Conservation (phyloP, 129 eudicot species). For the Oenanthe sinensis region DNA sequence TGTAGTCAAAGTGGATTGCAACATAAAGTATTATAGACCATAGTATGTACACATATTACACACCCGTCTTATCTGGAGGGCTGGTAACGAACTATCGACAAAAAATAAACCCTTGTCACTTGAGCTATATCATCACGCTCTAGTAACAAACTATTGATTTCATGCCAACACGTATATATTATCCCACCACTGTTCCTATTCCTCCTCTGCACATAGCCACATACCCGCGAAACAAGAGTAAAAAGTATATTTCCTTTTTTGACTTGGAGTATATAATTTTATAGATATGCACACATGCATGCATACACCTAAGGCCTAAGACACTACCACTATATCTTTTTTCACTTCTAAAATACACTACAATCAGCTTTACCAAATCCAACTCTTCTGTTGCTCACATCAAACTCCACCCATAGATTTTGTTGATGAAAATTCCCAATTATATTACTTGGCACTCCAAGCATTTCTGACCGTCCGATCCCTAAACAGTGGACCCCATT, state of each 20-base stretch:
- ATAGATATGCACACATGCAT: background rate
- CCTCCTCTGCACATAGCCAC: background rate
- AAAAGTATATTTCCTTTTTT: background rate
- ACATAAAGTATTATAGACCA: too few species aligned
- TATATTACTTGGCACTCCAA: conserved; percentile 63
- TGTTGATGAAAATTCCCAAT: conserved; percentile 84
- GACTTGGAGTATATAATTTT: background rate
- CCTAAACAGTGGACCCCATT: conserved; percentile 67
- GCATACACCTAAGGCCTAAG: background rate
- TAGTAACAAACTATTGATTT: background rate
- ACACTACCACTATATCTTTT: background rate
- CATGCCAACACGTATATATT: background rate
- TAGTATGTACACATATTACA: too few species aligned
- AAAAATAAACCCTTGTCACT: too few species aligned
- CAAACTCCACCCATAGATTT: conserved; percentile 82
- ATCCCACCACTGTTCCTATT: background rate
- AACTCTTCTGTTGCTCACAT: conserved; percentile 47
- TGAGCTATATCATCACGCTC: too few species aligned
- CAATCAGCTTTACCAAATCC: conserved; percentile 83
- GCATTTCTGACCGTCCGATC: conserved; percentile 58
- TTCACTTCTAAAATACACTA: conserved; percentile 7
- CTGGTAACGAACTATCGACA: background rate
- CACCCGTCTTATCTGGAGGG: background rate
- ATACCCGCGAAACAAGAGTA: background rate
- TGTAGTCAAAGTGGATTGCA: too few species aligned